Base-by-base conservation (phyloP, 139 green algal species). In the Pseudopediastrum boryanum region DNA sequence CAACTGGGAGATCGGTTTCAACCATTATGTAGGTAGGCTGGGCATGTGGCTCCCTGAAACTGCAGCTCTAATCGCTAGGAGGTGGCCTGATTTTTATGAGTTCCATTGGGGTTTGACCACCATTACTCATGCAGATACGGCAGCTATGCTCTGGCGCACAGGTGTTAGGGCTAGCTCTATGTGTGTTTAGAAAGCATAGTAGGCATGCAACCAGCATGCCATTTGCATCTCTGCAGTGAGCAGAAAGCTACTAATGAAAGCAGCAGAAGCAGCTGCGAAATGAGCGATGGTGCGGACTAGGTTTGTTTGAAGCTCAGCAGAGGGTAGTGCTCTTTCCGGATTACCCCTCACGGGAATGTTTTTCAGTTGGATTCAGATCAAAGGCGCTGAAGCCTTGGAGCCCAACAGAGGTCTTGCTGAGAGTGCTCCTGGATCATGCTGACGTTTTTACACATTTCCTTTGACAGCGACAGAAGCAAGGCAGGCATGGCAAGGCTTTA, bases 51-150 rank as follows among this genome's bases (percentile, higher is more conserved):
- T 64, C n/a, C 54, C 54, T 6, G 54, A 64, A 27, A 64, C 54
- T 27, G 54, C 54, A 6, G 5, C 7, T 25, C 54, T 64, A 27
- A 25, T 64, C 8, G 54, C 54, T 8, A 8, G 10, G 10, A 64
- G 10, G n/a, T 13, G 8, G 8, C 8, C 10, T 6, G 54, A 64
- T 27, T 29, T 6, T 6, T 64, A 64, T 27, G 7, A 9, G 39
- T 68, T 78, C 52, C n/a, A 64, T 54, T 78, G 51, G 51, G 71
- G 71, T n/a, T 54, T 78, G 36, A 36, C 31, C 23, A 78, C 71
- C 3, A 25, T 78, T 3, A 78, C 51, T 4, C 71, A 78, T 16
- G 71, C 52, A 31, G 36, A 58, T 38, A 78, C 21, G 4, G 71
- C 71, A 13, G n/a, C 21, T 0, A 21, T 69, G 52, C 71, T 78